Base-by-base conservation (phyloP, 2,329 filamentous ascomycete species). In the Blastomyces parvus region DNA sequence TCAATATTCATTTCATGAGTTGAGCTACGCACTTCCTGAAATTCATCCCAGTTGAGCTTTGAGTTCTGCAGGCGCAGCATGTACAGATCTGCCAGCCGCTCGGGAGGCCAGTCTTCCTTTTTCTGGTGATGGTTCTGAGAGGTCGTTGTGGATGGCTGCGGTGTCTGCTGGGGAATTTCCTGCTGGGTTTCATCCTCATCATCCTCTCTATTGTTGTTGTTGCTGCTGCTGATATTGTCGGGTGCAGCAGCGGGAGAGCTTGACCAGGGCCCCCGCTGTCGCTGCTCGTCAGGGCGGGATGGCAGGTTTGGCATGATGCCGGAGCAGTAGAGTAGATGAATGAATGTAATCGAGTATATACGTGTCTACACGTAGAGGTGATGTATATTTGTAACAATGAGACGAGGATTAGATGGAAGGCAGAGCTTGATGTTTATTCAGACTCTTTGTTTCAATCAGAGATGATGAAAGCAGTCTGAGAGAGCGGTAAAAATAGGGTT, bases 31-130 rank as follows among this genome's bases (percentile, higher is more conserved):
- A 59, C 56, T 9, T 59, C 56, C 38, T 59, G 36, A 44, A 59
- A 59, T 30, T 59, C 56, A 59, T 59, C 56, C 56, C 56, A 59
- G 38, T 46, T 59, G 17, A 59, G 7, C 40, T 27, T 44, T n/a
- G 38, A 44, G 40, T 59, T 42, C 40, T 59, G 7, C n/a, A 19
- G 5, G 7, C 56, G 56, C 17, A 44, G 19, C 14, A 19, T n/a
- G 38, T 40, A 59, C 11, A 59, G 56, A 11, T n/a, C 3, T 22
- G 56, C 56, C 19, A 59, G 56, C 9, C 56, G n/a, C 11, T 59
- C 56, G 3, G 25, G 25, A 2, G 56, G 40, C 56, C 56, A 59
- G 19, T 59, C 56, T 19, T 42, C 56, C 17, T 46, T 59, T 59
- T 59, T 59, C 3, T 56, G 53, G 17, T 27, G 33, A 53, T 53